Evolutionary conservation across 495 filamentous ascomycete species (phyloP), one percentile per base, ranked within the genome.

Genomic region (Lasiosphaeriaceae sp.): DNA sequence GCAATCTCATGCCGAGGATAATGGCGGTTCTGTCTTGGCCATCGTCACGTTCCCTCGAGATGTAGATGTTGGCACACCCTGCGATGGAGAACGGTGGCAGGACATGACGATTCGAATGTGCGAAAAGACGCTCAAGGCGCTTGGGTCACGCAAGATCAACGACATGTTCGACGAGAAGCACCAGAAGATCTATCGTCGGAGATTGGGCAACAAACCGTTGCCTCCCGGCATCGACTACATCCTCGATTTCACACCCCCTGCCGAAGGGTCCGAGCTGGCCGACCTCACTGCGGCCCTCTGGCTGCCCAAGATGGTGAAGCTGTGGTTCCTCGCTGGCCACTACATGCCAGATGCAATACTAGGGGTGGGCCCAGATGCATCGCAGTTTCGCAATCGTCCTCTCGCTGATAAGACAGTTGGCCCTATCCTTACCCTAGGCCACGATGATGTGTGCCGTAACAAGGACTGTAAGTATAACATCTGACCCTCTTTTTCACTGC

Each of bases 201-300:
- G 55, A 22, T 68, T 56, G 37, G 60, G 68, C 22, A 54, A 63
- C 1, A 68, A 74, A 7, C 51, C 50, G 4, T 61, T 80, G n/a
- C 75, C 75, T 0, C 44, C 56, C 0, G 73, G 73, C 1, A 69
- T 85, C 61, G 77, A 79, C 48, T 87, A 78, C 57, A 66, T 86
- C 16, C 61, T 88, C 52, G 86, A 88, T 58, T 73, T 87, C 17
- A 87, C 84, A 1, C 84, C 84, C 16, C 80, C 81, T 0, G 62
- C 62, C 1, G 73, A 82, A 50, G 85, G 84, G 3, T 78, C 86
- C 1, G 83, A 86, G 51, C 77, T 83, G 0, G 78, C 83, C 29
- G 76, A 81, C 12, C 69, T 81, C 52, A 71, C 84, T 41, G 80
- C 80, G 1, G 79, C 80, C 44, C 63, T 87, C 16, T 86, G 81